A percentile compares a stretch with the other conserved stretches of the same genome.
phyloP scores from a whole-genome alignment of 225 moss, liverwort and hornwort genomes.

The Straminergon stramineum region DNA sequence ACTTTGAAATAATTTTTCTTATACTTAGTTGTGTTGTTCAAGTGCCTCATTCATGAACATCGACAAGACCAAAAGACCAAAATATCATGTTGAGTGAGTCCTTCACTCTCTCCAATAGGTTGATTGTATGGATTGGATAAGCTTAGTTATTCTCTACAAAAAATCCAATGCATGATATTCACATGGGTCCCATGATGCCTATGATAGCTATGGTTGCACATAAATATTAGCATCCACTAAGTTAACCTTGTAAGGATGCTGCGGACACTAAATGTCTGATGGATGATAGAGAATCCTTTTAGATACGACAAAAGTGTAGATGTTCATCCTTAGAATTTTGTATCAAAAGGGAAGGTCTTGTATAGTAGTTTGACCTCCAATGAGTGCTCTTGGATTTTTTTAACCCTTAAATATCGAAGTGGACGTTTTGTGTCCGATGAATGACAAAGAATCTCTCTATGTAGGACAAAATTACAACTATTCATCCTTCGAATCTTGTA shows the following conservation, averaged over 20 bases:
- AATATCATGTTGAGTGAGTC: neutral
- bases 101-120: neutral
- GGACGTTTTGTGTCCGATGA: too few species aligned
- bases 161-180: neutral
- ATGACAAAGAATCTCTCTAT: too few species aligned
- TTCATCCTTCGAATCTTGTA: too few species aligned
- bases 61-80: neutral
- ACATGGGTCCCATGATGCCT: neutral
- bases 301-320: accelerated
- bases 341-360: neutral
- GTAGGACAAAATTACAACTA: too few species aligned
- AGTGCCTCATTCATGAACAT: too few species aligned
- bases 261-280: accelerated
- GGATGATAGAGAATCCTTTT: neutral
- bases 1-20: neutral
- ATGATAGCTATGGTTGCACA: accelerated
- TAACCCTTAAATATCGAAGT: too few species aligned
- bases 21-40: neutral
- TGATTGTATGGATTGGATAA: neutral
- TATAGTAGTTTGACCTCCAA: neutral
- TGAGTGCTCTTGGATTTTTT: neutral
- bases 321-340: neutral
- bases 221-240: neutral
- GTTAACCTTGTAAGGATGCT: too few species aligned
- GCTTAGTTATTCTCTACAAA: neutral